Percentiles rank a stretch among this genome's conserved stretches.
phyloP scores from a whole-genome alignment of 805 yeast species.

The Clavispora vitiphila region DNA sequence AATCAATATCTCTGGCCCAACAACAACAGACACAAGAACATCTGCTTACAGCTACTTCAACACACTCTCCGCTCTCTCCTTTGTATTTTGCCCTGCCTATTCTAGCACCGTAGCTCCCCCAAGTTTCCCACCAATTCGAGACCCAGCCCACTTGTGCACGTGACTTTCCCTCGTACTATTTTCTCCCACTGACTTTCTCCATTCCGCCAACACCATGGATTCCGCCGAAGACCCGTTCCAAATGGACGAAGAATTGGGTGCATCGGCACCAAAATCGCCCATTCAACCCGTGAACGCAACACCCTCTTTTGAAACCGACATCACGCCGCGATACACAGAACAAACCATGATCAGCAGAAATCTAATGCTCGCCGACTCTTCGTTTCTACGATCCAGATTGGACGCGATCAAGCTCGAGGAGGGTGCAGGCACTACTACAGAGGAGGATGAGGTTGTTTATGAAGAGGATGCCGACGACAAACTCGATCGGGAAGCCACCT shows the following conservation, averaged over 20 bases:
- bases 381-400: constrained; percentile 29
- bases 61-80: neutral
- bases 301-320: constrained; percentile 1
- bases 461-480: constrained; percentile 42
- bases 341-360: constrained; percentile 1
- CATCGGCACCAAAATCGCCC: neutral
- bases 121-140: no score
- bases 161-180: neutral
- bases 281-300: neutral
- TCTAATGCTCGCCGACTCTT: neutral
- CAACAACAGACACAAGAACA: no score
- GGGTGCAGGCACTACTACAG: constrained; percentile 23
- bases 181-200: neutral
- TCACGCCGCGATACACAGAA: constrained; percentile 14
- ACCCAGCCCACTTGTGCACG: no score
- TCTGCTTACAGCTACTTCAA: no score
- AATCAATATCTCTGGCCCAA: no score
- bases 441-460: constrained; percentile 22
- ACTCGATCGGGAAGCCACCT: constrained; percentile 24
- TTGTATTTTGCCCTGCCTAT: no score
- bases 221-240: constrained; percentile 37
- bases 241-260: constrained; percentile 39
- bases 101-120: no score
- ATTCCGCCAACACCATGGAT: constrained; percentile 8
- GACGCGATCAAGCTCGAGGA: constrained; percentile 23